A percentile compares a stretch with the other conserved stretches of the same genome.
Conservation (phyloP, 257 asterid genomes). For the Verbena officinalis region DNA sequence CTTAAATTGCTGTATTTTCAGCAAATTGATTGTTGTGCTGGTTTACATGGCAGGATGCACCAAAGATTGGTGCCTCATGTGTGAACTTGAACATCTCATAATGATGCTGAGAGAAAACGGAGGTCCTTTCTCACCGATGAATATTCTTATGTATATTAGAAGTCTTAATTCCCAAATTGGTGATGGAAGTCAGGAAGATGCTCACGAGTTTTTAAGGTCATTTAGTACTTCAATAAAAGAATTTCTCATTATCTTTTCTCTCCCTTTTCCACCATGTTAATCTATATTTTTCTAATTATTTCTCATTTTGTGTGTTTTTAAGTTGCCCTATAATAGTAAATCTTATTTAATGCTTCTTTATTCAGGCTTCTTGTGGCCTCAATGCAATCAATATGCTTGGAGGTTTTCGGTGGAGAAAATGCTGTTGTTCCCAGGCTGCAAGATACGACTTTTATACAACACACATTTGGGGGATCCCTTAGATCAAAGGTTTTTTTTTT, state of each 20-base stretch:
- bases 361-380: constrained; percentile 86
- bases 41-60: constrained; percentile 53
- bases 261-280: neutral
- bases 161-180: constrained; percentile 79
- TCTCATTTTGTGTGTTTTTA: too few relatives aligned
- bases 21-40: neutral
- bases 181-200: constrained; percentile 94
- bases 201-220: constrained; percentile 89
- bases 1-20: neutral
- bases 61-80: constrained; percentile 87
- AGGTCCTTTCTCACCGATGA: constrained; percentile 68
- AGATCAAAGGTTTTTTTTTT: constrained; percentile 67
- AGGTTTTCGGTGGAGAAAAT: constrained; percentile 80
- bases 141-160: constrained; percentile 70
- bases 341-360: constrained; percentile 8
- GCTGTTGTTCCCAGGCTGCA: constrained; percentile 69
- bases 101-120: constrained; percentile 62
- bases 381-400: constrained; percentile 88
- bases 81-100: constrained; percentile 82
- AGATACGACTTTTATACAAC: constrained; percentile 83
- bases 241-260: neutral
- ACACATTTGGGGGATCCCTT: constrained; percentile 80
- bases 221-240: constrained; percentile 8
- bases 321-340: constrained; percentile 11
- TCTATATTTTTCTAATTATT: neutral